Evolutionary conservation across 1,284 basidiomycete genomes (phyloP).

Genomic region (Irpex sp.): DNA sequence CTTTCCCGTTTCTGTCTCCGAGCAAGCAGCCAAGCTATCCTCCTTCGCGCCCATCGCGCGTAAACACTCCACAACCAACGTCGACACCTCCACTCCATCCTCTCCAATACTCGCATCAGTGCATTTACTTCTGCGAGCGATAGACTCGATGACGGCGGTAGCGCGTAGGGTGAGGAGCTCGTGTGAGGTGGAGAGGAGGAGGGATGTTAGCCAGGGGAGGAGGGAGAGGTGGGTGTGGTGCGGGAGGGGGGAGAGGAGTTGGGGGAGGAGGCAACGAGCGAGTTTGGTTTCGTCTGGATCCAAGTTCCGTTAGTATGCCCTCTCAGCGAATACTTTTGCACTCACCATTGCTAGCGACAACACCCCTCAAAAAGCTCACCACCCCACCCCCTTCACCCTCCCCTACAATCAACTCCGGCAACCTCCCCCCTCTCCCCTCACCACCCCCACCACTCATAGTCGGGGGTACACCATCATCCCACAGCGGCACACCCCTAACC

Average conservation of each 20-base stretch:
- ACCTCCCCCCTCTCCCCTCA: too few species aligned
- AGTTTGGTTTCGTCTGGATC: slow-evolving; percentile 35
- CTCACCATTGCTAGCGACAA: background rate
- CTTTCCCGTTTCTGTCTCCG: too few species aligned
- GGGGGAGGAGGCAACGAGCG: too few species aligned
- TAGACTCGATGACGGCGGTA: background rate
- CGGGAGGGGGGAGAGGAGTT: too few species aligned
- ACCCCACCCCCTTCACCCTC: slow-evolving; percentile 8
- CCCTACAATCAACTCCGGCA: background rate
- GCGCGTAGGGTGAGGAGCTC: background rate
- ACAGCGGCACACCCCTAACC: slow-evolving; percentile 25
- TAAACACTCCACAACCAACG: slow-evolving; percentile 17
- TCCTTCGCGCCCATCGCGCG: slow-evolving; percentile 14
- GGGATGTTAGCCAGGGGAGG: slow-evolving; percentile 22
- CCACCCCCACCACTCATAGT: too few species aligned
- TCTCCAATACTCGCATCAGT: too few species aligned
- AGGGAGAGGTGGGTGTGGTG: too few species aligned
- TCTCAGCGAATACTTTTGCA: background rate
- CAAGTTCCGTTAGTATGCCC: too few species aligned
- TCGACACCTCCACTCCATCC: background rate
- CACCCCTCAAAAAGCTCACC: background rate
- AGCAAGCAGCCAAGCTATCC: slow-evolving; percentile 3
- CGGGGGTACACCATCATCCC: slow-evolving; percentile 6
- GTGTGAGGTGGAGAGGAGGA: slow-evolving; percentile 14
- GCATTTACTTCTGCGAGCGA: background rate